Percentiles rank a stretch among this genome's conserved stretches.
Evolutionary conservation across 305 asterid genomes (phyloP).

Genomic region (Fraxinus paxiana): DNA sequence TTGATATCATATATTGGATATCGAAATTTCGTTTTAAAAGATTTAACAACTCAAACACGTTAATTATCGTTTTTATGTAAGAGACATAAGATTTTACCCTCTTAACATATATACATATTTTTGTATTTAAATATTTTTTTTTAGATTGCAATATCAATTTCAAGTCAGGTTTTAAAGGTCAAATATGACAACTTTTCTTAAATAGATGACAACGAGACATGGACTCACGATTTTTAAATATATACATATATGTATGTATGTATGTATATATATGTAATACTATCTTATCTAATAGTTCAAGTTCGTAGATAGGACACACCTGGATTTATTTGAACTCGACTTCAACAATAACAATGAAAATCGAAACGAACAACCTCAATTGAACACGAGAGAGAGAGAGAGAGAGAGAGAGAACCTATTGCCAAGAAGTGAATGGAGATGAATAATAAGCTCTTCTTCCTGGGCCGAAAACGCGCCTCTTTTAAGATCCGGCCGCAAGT

Average conservation of each 20-base stretch:
- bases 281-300: neutral
- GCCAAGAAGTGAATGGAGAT: slow-evolving; percentile 57
- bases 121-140: too few relatives aligned
- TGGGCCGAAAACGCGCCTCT: slow-evolving; percentile 58
- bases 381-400: too few relatives aligned
- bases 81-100: neutral
- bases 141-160: too few relatives aligned
- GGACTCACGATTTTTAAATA: too few relatives aligned
- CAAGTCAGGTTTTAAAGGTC: too few relatives aligned
- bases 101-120: neutral
- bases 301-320: neutral
- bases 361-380: neutral
- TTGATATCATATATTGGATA: neutral
- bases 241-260: too few relatives aligned
- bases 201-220: neutral
- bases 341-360: neutral
- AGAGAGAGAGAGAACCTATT: slow-evolving; percentile 34
- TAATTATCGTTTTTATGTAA: too few relatives aligned
- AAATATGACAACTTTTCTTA: neutral
- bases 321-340: neutral
- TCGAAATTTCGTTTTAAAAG: neutral
- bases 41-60: neutral
- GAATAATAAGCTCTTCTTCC: slow-evolving; percentile 58
- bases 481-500: slow-evolving; percentile 55
- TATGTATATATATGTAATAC: too few relatives aligned